phyloP scores from a whole-genome alignment of 352 stramenopile species.

The Globisporangium middletonii region DNA sequence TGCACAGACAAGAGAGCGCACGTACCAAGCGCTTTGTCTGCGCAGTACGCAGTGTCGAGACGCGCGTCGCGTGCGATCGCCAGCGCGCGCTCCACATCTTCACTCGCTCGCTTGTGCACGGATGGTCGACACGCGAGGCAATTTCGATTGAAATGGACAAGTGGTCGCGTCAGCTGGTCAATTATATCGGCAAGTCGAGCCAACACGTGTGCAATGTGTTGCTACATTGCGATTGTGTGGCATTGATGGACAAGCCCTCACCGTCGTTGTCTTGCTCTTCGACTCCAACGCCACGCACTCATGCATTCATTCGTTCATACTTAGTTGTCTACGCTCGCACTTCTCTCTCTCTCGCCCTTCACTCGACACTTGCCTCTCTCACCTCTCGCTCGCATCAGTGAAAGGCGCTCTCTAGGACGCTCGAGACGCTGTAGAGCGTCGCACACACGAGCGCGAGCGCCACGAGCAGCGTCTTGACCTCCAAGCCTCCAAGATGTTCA shows the following conservation, averaged over 20 bases:
- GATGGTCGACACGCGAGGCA: background rate
- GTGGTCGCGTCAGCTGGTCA: background rate
- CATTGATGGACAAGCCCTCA: too few species aligned
- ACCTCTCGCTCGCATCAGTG: background rate
- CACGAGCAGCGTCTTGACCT: conserved; percentile 5
- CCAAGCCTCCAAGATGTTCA: background rate
- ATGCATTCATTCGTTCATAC: background rate
- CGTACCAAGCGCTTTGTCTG: conserved; percentile 7
- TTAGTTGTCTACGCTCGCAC: background rate
- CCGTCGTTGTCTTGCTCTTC: too few species aligned
- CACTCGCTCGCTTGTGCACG: background rate
- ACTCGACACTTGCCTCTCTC: too few species aligned
- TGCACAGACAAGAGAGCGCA: background rate
- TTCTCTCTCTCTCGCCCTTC: background rate
- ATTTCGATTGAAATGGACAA: too few species aligned
- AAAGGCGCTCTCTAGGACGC: background rate
- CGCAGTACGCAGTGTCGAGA: background rate
- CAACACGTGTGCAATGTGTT: background rate
- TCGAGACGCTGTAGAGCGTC: conserved; percentile 12
- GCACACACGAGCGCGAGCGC: conserved; percentile 15
- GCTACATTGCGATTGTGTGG: too few species aligned
- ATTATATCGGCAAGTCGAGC: background rate
- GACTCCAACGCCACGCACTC: too few species aligned
- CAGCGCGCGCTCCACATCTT: conserved; percentile 10
- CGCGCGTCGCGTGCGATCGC: conserved; percentile 8